Base-by-base conservation (phyloP, 352 stramenopile species). In the Phytophthora pluvialis region DNA sequence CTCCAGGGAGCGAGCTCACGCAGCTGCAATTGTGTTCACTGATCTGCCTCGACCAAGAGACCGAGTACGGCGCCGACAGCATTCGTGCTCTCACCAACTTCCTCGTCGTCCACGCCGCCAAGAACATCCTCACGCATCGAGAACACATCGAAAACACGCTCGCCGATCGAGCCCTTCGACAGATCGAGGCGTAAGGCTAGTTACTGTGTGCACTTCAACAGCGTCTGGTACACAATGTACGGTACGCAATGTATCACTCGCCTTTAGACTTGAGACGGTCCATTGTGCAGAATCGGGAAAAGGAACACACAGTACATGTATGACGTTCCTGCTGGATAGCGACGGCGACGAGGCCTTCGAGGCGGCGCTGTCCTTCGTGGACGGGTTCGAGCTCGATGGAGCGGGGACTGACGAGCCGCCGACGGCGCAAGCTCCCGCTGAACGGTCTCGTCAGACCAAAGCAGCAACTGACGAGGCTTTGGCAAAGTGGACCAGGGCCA, bases 1-100 rank as follows among this genome's bases (percentile, higher is more conserved):
- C 79, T 15, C 44, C 50, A n/a, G 49, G 15, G 3, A 55, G 52
- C 9, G 68, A 80, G 45, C 53, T 72, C 28, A 72, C 67, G 21
- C 70, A 88, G 21, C 48, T 90, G 33, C 73, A 86, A 45, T 68
- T 75, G 56, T 85, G 74, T 55, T 74, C 69, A 29, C 55, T 84
- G 33, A 80, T 80, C 50, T 82, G 75, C 13, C 70, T 80, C 13
- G 66, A 87, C 45, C 67, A 73, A 28, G 70, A 67, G 18, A 40
- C 44, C 26, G 58, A 57, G 10, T 60, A 67, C 46, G 48, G 60
- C n/a, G n/a, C 72, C 51, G 66, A 61, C 11, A 68, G 68, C 26
- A 50, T 72, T 4, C 71, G 59, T 4, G 72, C 73, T 25, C 64
- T 85, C 47, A 80, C 72, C 3, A 70, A 85, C 21, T 83, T 85